Base-by-base conservation (phyloP, 768 basidiomycete genomes). In the Russula lepida region DNA sequence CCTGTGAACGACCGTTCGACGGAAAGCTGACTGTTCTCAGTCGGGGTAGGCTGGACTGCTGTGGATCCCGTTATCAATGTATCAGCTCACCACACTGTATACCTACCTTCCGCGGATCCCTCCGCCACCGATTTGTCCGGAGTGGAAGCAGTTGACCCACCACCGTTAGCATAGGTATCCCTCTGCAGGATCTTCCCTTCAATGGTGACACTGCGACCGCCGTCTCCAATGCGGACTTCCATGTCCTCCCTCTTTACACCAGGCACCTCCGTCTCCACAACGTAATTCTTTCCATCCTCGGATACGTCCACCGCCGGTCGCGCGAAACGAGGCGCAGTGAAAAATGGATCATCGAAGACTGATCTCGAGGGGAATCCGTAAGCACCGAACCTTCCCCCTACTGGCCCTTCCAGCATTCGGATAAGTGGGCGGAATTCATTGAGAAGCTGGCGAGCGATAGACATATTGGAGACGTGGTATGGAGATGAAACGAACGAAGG, bases 221-320 rank as follows among this genome's bases (percentile, higher is more conserved):
- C 81, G 58, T 89, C 84, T 9, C 86, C 86, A 60, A 91, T 76
- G 8, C 82, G 78, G 54, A 91, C 79, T 58, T 88, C 80, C 9
- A 90, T 69, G 67, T 89, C 83, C 66, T 90, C 88, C 75, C 85
- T 89, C 70, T 82, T 84, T 28, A 91, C 82, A 0, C 89, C 88
- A 23, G 89, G 89, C 28, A 92, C 68, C 68, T 92, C 89, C 1
- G 88, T 87, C 67, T 90, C 85, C 44, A 92, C 74, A 54, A 88
- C 63, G 65, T 86, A 90, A 43, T 77, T 75, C 70, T 83, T 77
- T 1, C 79, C 82, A 60, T 84, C 79, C 65, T 92, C 89, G 3
- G 78, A 76, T 8, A 91, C 71, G 64, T 92, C 88, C 6, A 91
- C 76, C 0, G 84, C 81, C 17, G 88, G 86, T 30, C 79, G 75